Percentiles rank a stretch among this genome's conserved stretches.
phyloP scores from a whole-genome alignment of 2,329 filamentous ascomycete species.

The Epicoccum sorghinum region DNA sequence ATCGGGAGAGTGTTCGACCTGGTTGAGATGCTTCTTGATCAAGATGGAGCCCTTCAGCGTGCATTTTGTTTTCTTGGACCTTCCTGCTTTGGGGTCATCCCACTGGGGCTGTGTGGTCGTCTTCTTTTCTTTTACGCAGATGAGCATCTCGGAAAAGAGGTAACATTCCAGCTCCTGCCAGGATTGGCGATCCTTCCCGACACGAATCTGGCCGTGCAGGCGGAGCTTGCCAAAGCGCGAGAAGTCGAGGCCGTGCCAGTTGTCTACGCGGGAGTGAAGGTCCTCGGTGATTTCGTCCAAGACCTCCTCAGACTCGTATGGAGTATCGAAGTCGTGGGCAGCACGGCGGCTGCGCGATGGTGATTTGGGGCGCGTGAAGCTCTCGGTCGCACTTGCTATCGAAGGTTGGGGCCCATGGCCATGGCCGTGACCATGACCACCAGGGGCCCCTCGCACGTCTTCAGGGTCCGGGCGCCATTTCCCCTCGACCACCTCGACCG shows the following conservation, averaged over 20 bases:
- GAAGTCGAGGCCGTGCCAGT: slow-evolving; percentile 97
- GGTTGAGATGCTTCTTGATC: slow-evolving; percentile 96
- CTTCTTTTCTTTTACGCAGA: slow-evolving; percentile 98
- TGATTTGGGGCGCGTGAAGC: slow-evolving; percentile 59
- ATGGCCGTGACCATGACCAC: too few relatives aligned
- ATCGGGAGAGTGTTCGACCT: slow-evolving; percentile 75
- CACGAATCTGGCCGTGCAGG: slow-evolving; percentile 85
- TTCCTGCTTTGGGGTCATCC: slow-evolving; percentile 60
- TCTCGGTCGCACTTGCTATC: slow-evolving; percentile 54
- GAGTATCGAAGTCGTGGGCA: slow-evolving; percentile 48
- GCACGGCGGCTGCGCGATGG: slow-evolving; percentile 57
- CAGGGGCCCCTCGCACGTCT: slow-evolving; percentile 66
- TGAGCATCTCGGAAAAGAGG: slow-evolving; percentile 97
- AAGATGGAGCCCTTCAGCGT: slow-evolving; percentile 96
- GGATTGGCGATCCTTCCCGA: slow-evolving; percentile 93
- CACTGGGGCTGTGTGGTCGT: slow-evolving; percentile 66
- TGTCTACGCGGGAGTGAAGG: slow-evolving; percentile 86
- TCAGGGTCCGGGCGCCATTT: slow-evolving; percentile 89
- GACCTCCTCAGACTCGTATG: slow-evolving; percentile 76
- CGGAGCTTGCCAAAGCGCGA: slow-evolving; percentile 90
- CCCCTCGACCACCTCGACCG: slow-evolving; percentile 89
- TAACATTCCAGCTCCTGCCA: slow-evolving; percentile 99
- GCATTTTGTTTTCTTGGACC: slow-evolving; percentile 71
- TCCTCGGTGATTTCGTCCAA: slow-evolving; percentile 87
- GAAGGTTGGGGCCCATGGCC: slow-evolving; percentile 50